Conservation (phyloP, 2,329 filamentous ascomycete species). For the Colletotrichum paranaense region DNA sequence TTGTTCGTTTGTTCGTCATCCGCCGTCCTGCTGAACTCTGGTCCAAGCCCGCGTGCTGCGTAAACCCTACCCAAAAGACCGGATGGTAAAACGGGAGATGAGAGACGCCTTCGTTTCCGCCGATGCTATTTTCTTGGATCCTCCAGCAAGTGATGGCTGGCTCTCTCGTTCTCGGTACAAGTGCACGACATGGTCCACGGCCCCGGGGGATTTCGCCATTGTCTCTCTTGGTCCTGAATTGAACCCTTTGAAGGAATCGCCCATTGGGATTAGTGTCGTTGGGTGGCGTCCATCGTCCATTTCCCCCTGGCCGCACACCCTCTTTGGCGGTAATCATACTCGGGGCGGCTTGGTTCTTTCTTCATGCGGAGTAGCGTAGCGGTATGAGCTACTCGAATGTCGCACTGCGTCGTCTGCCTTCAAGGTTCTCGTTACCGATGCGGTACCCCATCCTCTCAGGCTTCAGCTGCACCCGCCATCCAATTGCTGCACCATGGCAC, state of each 20-base stretch:
- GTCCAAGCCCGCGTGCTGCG: background rate
- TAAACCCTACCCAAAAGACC: background rate
- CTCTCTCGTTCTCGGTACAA: background rate
- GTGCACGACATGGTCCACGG: background rate
- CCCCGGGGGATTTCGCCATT: conserved; percentile 6
- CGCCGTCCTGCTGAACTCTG: conserved; percentile 13
- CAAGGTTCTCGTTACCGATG: conserved; percentile 19
- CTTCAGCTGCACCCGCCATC: conserved; percentile 2
- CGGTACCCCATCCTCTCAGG: background rate
- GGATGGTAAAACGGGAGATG: conserved; percentile 14
- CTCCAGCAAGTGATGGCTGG: background rate
- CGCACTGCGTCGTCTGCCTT: conserved; percentile 13
- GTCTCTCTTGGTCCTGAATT: conserved; percentile 3
- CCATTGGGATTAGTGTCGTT: conserved; percentile 19
- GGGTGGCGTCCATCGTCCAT: conserved; percentile 20
- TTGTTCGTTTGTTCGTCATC: background rate
- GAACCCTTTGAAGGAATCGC: conserved; percentile 7
- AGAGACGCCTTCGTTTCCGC: conserved; percentile 13
- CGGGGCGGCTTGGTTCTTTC: conserved; percentile 3
- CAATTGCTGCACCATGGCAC: conserved; percentile 5
- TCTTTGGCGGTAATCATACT: background rate
- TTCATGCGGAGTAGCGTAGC: conserved; percentile 12
- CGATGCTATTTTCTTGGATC: background rate
- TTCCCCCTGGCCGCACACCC: background rate
- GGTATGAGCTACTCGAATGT: conserved; percentile 6